Conservation (phyloP, 805 yeast genomes). For the Candida caryicola region DNA sequence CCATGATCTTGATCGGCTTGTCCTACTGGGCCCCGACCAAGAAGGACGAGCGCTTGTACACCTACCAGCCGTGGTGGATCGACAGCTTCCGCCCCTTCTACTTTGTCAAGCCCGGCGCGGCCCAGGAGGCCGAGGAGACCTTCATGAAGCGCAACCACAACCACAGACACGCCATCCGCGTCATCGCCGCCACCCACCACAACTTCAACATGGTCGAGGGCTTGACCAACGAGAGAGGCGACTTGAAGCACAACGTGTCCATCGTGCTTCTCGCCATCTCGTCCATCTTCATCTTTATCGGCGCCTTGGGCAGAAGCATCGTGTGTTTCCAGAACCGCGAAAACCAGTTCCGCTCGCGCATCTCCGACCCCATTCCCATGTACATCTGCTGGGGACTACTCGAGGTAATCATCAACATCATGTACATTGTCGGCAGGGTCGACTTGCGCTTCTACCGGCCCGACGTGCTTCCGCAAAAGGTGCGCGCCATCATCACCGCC, state of each 20-base stretch:
- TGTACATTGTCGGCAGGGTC: constrained; percentile 18
- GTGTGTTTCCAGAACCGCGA: constrained; percentile 7
- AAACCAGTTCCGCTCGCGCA: not conserved
- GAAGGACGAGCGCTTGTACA: constrained; percentile 20
- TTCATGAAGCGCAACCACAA: constrained; percentile 19
- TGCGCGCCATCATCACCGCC: constrained; percentile 18
- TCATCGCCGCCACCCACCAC: constrained; percentile 22
- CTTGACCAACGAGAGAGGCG: constrained; percentile 16
- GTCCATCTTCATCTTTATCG: constrained; percentile 13
- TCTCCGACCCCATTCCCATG: constrained; percentile 12
- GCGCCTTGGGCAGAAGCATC: constrained; percentile 10
- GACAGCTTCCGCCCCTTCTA: constrained; percentile 18
- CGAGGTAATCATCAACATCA: constrained; percentile 15
- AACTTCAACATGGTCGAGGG: constrained; percentile 17
- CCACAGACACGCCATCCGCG: constrained; percentile 22
- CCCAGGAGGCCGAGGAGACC: constrained; percentile 17
- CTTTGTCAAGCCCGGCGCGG: constrained; percentile 20
- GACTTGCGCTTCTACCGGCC: constrained; percentile 25
- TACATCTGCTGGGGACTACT: constrained; percentile 20
- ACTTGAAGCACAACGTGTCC: constrained; percentile 14
- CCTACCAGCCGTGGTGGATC: constrained; percentile 26
- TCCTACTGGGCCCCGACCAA: constrained; percentile 21
- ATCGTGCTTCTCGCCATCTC: constrained; percentile 8
- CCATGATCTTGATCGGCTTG: constrained; percentile 16
- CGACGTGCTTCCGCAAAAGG: constrained; percentile 16